Evolutionary conservation across 1,284 basidiomycete species (phyloP).

Genomic region (Leccinum fallax): DNA sequence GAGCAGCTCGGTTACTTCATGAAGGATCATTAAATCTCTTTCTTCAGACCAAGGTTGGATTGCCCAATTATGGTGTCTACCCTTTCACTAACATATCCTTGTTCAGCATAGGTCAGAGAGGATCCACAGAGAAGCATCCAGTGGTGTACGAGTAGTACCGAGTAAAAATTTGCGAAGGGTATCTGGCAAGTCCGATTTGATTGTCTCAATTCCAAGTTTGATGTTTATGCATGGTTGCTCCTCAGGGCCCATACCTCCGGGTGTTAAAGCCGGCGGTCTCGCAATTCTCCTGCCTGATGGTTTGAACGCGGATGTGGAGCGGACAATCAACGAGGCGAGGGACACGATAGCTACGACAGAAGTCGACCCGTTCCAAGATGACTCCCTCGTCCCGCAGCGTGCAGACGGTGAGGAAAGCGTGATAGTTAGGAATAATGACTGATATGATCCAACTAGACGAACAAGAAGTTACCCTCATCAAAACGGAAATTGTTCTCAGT

Average conservation of each 20-base stretch:
- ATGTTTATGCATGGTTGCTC: not conserved
- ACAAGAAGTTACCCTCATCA: conserved; percentile 4
- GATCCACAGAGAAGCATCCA: conserved; percentile 4
- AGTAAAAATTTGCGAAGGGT: conserved; percentile 5
- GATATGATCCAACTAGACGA: conserved; percentile 12
- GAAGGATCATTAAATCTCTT: not conserved
- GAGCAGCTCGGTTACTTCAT: conserved; percentile 10
- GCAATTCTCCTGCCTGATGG: conserved; percentile 7
- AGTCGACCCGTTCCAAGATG: not conserved
- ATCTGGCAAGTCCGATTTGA: not conserved
- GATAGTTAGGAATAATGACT: not conserved
- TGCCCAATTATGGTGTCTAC: not conserved
- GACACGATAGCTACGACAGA: not conserved
- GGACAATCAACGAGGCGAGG: conserved; percentile 6
- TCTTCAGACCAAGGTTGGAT: too few relatives aligned
- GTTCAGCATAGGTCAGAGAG: conserved; percentile 15
- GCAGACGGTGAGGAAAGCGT: not conserved
- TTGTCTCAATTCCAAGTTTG: not conserved
- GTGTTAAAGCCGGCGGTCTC: not conserved
- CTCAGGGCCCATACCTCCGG: not conserved
- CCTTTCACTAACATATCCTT: not conserved
- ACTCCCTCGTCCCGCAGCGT: not conserved
- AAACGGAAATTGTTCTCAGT: conserved; percentile 6
- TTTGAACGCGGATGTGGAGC: not conserved
- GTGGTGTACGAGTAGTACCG: conserved; percentile 2